Conservation (phyloP, 345 rosid species). For the Schrenkiella parvula region DNA sequence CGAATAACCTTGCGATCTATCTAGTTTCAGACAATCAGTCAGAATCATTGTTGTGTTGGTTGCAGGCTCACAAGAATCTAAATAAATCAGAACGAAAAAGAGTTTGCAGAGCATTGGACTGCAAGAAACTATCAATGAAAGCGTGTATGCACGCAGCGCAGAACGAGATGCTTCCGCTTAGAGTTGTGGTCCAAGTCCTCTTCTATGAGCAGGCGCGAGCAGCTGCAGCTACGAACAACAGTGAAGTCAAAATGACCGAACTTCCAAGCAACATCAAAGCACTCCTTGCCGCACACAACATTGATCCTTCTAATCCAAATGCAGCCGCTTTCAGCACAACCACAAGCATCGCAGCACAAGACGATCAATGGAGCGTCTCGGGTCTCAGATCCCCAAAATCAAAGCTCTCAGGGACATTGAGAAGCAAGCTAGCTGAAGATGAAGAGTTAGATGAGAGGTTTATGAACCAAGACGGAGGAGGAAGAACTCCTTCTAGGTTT, state of each 20-base stretch:
- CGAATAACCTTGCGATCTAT: neutral
- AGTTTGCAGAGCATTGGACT: slow-evolving; percentile 73
- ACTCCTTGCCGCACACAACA: slow-evolving; percentile 62
- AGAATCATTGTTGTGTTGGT: neutral
- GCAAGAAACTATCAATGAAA: slow-evolving; percentile 91
- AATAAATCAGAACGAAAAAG: slow-evolving; percentile 85
- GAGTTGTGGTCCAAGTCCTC: slow-evolving; percentile 96
- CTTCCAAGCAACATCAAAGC: slow-evolving; percentile 88
- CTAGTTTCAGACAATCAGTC: neutral
- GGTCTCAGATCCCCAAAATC: slow-evolving; percentile 80
- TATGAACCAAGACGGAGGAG: slow-evolving; percentile 52
- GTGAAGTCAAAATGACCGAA: slow-evolving; percentile 63
- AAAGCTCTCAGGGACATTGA: slow-evolving; percentile 56
- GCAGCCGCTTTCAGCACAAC: slow-evolving; percentile 62
- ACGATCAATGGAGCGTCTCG: slow-evolving; percentile 93
- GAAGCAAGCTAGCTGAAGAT: slow-evolving; percentile 85
- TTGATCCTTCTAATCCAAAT: slow-evolving; percentile 66
- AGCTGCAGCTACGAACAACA: slow-evolving; percentile 34
- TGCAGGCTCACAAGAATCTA: slow-evolving; percentile 74
- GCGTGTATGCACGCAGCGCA: slow-evolving; percentile 99
- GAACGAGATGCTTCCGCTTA: slow-evolving; percentile 79
- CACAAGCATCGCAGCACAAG: slow-evolving; percentile 52
- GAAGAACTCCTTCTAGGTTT: slow-evolving; percentile 56
- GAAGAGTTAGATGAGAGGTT: slow-evolving; percentile 58
- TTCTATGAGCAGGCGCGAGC: slow-evolving; percentile 95